A percentile compares a stretch with the other conserved stretches of the same genome.
Conservation (phyloP, 1,284 basidiomycete species). For the Pyrrhoderma noxium region DNA sequence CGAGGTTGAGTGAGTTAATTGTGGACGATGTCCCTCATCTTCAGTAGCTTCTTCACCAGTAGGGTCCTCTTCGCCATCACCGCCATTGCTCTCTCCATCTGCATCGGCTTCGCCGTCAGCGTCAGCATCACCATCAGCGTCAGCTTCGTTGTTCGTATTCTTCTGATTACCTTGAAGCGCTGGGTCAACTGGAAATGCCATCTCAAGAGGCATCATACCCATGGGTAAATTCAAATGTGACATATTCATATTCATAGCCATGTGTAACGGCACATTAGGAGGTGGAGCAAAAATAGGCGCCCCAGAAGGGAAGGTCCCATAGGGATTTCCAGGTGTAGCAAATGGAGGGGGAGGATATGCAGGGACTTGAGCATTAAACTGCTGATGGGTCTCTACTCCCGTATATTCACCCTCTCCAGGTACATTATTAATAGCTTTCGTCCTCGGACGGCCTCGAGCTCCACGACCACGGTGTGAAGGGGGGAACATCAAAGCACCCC, state of each 20-base stretch:
- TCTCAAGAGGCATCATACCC: conserved; percentile 7
- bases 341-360: background rate
- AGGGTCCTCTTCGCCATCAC: background rate
- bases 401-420: background rate
- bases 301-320: background rate
- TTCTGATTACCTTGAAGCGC: background rate
- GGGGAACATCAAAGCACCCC: background rate
- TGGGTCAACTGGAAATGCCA: conserved; percentile 13
- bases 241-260: conserved; percentile 1
- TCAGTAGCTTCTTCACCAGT: background rate
- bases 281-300: background rate
- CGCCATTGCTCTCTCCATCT: background rate
- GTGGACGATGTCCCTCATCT: background rate
- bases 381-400: background rate
- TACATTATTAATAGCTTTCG: background rate
- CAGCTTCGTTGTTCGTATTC: background rate
- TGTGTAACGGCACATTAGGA: too few species aligned
- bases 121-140: conserved; percentile 1
- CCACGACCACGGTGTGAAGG: background rate
- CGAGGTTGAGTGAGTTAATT: conserved; percentile 10
- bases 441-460: background rate
- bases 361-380: background rate
- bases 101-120: background rate
- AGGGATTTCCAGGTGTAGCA: background rate
- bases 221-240: conserved; percentile 2